Evolutionary conservation across 306 rosid genomes (phyloP).

Genomic region (Fragaria vesca): DNA sequence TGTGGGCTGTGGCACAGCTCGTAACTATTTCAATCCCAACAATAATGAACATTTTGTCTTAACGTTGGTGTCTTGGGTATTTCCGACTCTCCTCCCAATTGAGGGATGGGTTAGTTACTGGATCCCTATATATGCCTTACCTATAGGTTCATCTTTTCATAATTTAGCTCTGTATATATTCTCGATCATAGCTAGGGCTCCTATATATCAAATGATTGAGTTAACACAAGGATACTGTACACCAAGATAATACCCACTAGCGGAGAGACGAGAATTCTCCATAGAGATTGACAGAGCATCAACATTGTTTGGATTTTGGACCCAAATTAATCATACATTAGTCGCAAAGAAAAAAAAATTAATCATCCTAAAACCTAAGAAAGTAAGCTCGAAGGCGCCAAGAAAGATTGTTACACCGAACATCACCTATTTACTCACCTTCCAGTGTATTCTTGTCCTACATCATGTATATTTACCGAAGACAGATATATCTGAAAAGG

Average conservation of each 20-base stretch:
- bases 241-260: no score
- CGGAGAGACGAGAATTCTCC: no score
- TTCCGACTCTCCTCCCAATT: not conserved
- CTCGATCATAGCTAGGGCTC: not conserved
- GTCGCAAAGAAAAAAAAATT: no score
- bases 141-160: not conserved
- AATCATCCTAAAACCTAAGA: no score
- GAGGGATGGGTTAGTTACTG: not conserved
- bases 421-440: no score
- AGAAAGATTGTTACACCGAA: no score
- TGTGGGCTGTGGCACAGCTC: not conserved
- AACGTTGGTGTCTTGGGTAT: conserved; percentile 10
- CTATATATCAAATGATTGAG: not conserved
- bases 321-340: no score
- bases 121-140: not conserved
- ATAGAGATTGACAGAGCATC: no score
- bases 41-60: conserved; percentile 8
- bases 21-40: conserved; percentile 17
- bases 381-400: no score
- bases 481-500: not conserved
- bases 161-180: not conserved
- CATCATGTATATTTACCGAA: no score
- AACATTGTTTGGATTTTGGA: no score
- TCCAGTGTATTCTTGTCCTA: no score
- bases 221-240: not conserved